Evolutionary conservation across 208 protist species (phyloP).

Genomic region (Leishmania martiniquensis): DNA sequence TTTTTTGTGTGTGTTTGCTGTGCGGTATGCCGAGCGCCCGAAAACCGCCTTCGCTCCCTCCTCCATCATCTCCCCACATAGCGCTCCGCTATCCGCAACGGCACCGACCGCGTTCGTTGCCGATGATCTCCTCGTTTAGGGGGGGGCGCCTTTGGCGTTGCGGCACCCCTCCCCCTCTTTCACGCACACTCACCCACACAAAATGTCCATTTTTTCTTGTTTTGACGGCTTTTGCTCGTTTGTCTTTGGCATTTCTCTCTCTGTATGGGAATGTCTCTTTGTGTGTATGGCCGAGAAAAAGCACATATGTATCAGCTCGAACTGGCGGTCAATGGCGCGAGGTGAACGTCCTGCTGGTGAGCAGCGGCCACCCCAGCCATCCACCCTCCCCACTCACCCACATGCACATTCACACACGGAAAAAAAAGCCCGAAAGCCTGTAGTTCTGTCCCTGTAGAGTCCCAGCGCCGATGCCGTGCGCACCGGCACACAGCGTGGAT

Average conservation of each 20-base stretch:
- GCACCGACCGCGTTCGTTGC: background rate
- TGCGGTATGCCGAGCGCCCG: background rate
- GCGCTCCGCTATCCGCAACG: background rate
- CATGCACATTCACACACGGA: background rate
- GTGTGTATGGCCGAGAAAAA: background rate
- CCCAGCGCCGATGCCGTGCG: background rate
- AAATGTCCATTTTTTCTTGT: background rate
- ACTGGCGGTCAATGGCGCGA: too few species aligned
- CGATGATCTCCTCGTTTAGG: background rate
- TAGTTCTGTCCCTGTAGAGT: too few species aligned
- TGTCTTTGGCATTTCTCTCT: background rate
- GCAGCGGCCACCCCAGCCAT: too few species aligned
- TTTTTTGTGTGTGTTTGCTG: too few species aligned
- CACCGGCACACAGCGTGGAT: background rate
- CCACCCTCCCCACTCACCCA: background rate
- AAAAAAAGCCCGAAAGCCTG: background rate
- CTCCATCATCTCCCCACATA: background rate
- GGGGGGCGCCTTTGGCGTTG: background rate
- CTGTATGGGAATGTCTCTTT: background rate
- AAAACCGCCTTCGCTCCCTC: background rate
- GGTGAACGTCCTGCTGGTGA: too few species aligned
- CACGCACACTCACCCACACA: background rate
- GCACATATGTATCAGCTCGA: too few species aligned
- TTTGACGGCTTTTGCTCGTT: background rate
- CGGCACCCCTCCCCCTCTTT: too few species aligned